Evolutionary conservation across 2,329 filamentous ascomycete species (phyloP).

Genomic region (Nigrograna mackinnonii): DNA sequence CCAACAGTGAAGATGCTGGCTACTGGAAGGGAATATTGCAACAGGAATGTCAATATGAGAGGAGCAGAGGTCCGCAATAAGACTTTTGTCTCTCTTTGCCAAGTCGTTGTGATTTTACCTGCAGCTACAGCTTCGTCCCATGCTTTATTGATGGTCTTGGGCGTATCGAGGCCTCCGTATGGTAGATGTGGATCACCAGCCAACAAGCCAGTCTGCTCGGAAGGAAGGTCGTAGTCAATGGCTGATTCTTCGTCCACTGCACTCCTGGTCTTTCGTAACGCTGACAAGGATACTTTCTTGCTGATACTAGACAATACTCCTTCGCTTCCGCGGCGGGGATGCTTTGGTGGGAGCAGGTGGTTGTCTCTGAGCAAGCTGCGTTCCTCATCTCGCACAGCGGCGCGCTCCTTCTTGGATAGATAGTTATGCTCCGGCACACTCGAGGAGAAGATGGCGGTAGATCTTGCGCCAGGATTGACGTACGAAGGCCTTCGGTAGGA

Average conservation of each 20-base stretch:
- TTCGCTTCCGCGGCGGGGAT: slow-evolving; percentile 42
- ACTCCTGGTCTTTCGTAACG: slow-evolving; percentile 31
- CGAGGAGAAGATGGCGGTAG: slow-evolving; percentile 69
- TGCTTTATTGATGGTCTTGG: slow-evolving; percentile 47
- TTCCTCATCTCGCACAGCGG: slow-evolving; percentile 60
- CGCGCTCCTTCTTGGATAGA: slow-evolving; percentile 56
- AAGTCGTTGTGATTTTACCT: slow-evolving; percentile 84
- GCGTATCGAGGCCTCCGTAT: slow-evolving; percentile 52
- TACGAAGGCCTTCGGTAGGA: slow-evolving; percentile 78
- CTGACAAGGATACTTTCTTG: slow-evolving; percentile 31
- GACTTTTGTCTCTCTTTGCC: slow-evolving; percentile 86
- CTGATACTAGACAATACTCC: slow-evolving; percentile 26
- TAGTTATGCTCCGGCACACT: slow-evolving; percentile 50
- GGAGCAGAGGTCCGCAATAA: slow-evolving; percentile 58
- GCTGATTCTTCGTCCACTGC: slow-evolving; percentile 34
- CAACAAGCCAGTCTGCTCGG: slow-evolving; percentile 56
- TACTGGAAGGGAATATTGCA: slow-evolving; percentile 53
- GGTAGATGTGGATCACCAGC: slow-evolving; percentile 41
- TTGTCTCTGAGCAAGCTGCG: slow-evolving; percentile 63
- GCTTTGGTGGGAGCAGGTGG: slow-evolving; percentile 58
- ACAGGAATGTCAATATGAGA: slow-evolving; percentile 51
- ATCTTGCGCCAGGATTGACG: slow-evolving; percentile 72
- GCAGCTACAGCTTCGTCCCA: slow-evolving; percentile 75
- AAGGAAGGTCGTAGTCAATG: slow-evolving; percentile 13
- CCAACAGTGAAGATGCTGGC: slow-evolving; percentile 54